These are phyloP conservation scores for Calcarisporium arbuscula DNA, from an alignment of 2,329 filamentous ascomycete genomes.

Conservation along the genomic window DNA sequence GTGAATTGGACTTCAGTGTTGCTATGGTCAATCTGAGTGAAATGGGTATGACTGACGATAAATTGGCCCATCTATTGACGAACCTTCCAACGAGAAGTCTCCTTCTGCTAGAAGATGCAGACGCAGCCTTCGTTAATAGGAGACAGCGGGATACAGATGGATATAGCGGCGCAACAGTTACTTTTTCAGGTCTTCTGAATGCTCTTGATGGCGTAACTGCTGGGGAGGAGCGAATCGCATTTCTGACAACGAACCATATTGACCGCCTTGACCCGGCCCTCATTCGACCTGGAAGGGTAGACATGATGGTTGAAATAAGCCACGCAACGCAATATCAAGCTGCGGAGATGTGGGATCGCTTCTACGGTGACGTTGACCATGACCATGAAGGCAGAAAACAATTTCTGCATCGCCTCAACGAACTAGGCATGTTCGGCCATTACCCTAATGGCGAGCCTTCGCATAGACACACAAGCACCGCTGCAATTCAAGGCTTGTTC, in stretches of 20 bases:
- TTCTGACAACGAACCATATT: slow-evolving; percentile 91
- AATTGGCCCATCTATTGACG: slow-evolving; percentile 77
- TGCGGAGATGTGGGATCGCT: slow-evolving; percentile 83
- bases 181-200: slow-evolving; percentile 85
- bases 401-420: slow-evolving; percentile 66
- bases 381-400: slow-evolving; percentile 54
- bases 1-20: slow-evolving; percentile 87
- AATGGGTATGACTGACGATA: slow-evolving; percentile 82
- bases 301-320: slow-evolving; percentile 86
- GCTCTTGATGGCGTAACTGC: slow-evolving; percentile 88
- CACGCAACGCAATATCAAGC: slow-evolving; percentile 85
- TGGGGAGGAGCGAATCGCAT: slow-evolving; percentile 87
- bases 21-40: slow-evolving; percentile 90
- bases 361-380: slow-evolving; percentile 77
- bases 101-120: slow-evolving; percentile 81
- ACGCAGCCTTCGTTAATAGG: slow-evolving; percentile 82
- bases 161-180: slow-evolving; percentile 82
- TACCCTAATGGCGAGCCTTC: slow-evolving; percentile 40
- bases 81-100: slow-evolving; percentile 79
- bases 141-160: slow-evolving; percentile 72
- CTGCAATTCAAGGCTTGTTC: slow-evolving; percentile 89
- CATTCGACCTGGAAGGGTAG: slow-evolving; percentile 84
- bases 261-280: slow-evolving; percentile 84
- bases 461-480: slow-evolving; percentile 66
- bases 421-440: slow-evolving; percentile 63